phyloP scores from a whole-genome alignment of 805 yeast genomes.

The Kluyveromyces lactis region DNA sequence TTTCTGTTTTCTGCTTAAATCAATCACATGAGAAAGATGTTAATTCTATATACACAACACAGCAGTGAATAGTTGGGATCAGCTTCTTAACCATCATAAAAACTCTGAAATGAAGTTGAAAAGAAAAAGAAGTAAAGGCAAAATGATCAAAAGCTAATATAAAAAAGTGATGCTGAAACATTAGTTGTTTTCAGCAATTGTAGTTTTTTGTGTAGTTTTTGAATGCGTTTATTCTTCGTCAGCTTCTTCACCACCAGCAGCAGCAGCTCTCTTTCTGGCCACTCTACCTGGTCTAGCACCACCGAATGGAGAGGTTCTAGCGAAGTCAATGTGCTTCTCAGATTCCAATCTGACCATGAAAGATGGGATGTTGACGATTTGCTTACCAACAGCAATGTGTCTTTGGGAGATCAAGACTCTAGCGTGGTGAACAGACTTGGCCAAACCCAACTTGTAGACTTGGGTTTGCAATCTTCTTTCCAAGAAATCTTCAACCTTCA shows the following conservation, averaged over 20 bases:
- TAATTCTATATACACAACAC: too few relatives aligned
- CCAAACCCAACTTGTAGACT: constrained; percentile 99
- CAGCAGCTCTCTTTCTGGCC: constrained; percentile 84
- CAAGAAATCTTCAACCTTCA: constrained; percentile 97
- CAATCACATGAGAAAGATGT: too few relatives aligned
- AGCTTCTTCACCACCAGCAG: constrained; percentile 68
- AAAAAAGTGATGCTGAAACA: not conserved
- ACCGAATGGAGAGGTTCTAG: constrained; percentile 99
- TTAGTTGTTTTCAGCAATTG: too few relatives aligned
- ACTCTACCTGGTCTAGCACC: constrained; percentile 99
- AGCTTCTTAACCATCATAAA: not conserved
- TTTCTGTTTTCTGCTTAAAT: too few relatives aligned
- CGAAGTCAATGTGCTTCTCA: constrained; percentile 99
- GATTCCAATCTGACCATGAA: constrained; percentile 99
- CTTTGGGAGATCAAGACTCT: constrained; percentile 98
- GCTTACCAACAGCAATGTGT: constrained; percentile 99
- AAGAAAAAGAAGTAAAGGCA: not conserved
- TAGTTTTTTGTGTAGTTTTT: too few relatives aligned
- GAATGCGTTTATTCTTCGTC: constrained; percentile 51
- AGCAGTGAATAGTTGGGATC: too few relatives aligned
- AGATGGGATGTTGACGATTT: constrained; percentile 96
- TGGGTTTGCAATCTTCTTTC: constrained; percentile 99
- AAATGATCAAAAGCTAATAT: not conserved
- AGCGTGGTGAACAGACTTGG: constrained; percentile 99
- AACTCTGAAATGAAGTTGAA: not conserved